Evolutionary conservation across 345 rosid species (phyloP).

Genomic region (Iberis pinnata): DNA sequence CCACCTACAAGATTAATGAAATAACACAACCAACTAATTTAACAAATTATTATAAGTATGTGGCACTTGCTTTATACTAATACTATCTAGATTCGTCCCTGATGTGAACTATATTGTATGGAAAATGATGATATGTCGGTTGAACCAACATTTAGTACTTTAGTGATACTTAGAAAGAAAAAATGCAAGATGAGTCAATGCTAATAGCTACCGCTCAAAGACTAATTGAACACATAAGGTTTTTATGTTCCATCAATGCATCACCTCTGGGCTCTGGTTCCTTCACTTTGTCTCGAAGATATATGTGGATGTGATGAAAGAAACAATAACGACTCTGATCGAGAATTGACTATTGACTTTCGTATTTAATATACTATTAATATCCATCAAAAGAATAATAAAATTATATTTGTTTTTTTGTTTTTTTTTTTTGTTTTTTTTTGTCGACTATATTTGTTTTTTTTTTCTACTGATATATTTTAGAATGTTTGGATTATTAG

Average conservation of each 20-base stretch:
- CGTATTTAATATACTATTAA: constrained; percentile 19
- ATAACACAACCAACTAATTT: too few relatives aligned
- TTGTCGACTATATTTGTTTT: too few relatives aligned
- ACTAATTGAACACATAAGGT: constrained; percentile 86
- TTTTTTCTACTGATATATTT: too few relatives aligned
- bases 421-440: too few relatives aligned
- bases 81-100: too few relatives aligned
- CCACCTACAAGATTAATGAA: too few relatives aligned
- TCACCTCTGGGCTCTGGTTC: too few relatives aligned
- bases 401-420: too few relatives aligned
- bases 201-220: constrained; percentile 72
- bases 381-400: neutral
- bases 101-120: constrained; percentile 21
- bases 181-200: constrained; percentile 90
- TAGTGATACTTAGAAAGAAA: constrained; percentile 81
- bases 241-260: constrained; percentile 46
- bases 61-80: too few relatives aligned
- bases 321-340: constrained; percentile 52
- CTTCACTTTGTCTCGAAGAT: constrained; percentile 88
- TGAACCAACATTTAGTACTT: constrained; percentile 68
- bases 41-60: too few relatives aligned
- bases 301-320: constrained; percentile 60
- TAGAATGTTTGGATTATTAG: too few relatives aligned
- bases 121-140: constrained; percentile 77
- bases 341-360: constrained; percentile 74